Base-by-base conservation (phyloP, 2,329 filamentous ascomycete species). In the Emydomyces testavorans region DNA sequence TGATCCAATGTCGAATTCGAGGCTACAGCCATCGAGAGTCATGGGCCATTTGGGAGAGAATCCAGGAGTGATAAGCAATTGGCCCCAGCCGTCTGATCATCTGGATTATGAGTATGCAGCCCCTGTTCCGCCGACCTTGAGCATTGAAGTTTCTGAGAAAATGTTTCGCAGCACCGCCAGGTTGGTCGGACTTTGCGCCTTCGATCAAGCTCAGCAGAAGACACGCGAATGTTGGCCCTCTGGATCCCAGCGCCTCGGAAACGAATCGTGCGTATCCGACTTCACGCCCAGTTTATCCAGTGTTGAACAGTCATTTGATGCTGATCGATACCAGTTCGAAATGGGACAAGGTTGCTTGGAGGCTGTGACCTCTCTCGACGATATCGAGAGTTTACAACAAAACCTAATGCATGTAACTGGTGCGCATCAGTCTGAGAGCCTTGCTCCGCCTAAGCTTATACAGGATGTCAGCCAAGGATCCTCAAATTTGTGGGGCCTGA, bases 101-200 rank as follows among this genome's bases (percentile, higher is more conserved):
- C 23, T 15, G 8, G 39, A 36, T 36, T 15, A 45, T 40, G 36
- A 32, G 45, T 47, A 47, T 47, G 45, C 34, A 24, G 15, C 20
- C 35, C 45, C 28, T 16, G 34, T 40, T 21, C 6, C 35, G 18
- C n/a, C 26, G 24, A 40, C 13, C 18, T 16, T 32, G 23, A 23
- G 18, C 10, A 11, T 24, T 16, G 26, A 39, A 15, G 32, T n/a
- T 47, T 47, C 45, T 47, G 29, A 47, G 16, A 40, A 20, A n/a
- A 18, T 47, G 18, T 40, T 29, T 36, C 5, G 20, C 36, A 32
- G 45, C n/a, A 20, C 6, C 28, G 24, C 28, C 11, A 34, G 36
- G 24, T 7, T 40, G 26, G 5, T 16, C 11, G 29, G 20, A n/a
- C 13, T 32, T 35, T 20, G 8, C 13, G 20, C 34, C 13, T 10